Evolutionary conservation across 1,139 yeast species (phyloP), one percentile per base, ranked within the genome.

Genomic region (Wickerhamomyces sp.): DNA sequence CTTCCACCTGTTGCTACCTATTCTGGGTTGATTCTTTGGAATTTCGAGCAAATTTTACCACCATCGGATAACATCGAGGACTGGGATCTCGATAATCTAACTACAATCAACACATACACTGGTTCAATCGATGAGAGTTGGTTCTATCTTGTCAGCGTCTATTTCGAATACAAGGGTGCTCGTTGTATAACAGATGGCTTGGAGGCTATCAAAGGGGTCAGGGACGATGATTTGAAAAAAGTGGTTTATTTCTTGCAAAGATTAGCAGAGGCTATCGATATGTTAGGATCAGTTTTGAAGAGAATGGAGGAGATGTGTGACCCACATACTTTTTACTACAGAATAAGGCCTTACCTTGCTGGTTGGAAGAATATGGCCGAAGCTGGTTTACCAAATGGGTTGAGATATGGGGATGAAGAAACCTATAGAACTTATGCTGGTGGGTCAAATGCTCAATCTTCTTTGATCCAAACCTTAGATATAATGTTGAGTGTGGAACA

Each of bases 291-390:
- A 4, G 76, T 86, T 0, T 67, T 91, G 54, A 79, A 84, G 78
- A 76, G 79, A 56, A 87, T 91, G 95, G 91, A 87, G 61, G 96
- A 90, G 55, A 85, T 85, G 86, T 89, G 97, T 63, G 96, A 90
- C 61, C 97, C 98, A 2, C 95, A 89, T 62, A 82, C 84, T 1
- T 91, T 91, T 61, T 91, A 88, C 63, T 86, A 78, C 67, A 77
- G 94, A 53, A 76, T 91, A 45, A 76, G 98, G 58, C 97, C 98
- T 0, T 91, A 78, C 59, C 69, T 91, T 49, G 96, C 97, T 0
- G 98, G 97, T 1, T 91, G 97, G 95, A 82, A 83, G 62, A 87
- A 88, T 59, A 90, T 91, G 97, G 79, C 78, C 18, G 91, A 81
- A 50, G 90, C 85, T 1, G 97, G 97, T 0, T 72, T 91, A 47